phyloP scores from a whole-genome alignment of 2,329 filamentous ascomycete species.

The Scleromitrula shiraiana region DNA sequence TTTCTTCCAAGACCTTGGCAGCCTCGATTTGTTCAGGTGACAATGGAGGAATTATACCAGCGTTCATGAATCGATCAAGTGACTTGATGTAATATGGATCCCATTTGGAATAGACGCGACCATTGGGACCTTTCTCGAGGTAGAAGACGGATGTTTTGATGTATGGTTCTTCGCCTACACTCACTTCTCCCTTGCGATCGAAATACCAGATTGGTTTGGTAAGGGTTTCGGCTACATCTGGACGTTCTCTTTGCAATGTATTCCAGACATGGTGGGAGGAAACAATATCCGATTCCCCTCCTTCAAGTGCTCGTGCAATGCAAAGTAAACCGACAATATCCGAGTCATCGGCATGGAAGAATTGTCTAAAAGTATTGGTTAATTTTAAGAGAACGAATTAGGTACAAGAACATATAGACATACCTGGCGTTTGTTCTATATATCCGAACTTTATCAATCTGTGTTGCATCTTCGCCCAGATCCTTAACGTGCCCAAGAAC shows the following conservation, averaged over 20 bases:
- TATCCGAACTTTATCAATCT: constrained; percentile 83
- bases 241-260: constrained; percentile 62
- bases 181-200: constrained; percentile 80
- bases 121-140: constrained; percentile 58
- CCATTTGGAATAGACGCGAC: constrained; percentile 74
- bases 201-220: constrained; percentile 83
- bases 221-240: constrained; percentile 69
- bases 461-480: constrained; percentile 47
- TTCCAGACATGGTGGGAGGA: constrained; percentile 79
- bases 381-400: background rate
- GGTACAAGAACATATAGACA: constrained; percentile 4
- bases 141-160: constrained; percentile 68
- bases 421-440: constrained; percentile 75
- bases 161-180: constrained; percentile 65
- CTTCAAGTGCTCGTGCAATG: constrained; percentile 67
- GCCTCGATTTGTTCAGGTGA: constrained; percentile 62
- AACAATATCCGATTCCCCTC: constrained; percentile 77
- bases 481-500: constrained; percentile 87
- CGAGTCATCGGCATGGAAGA: constrained; percentile 76
- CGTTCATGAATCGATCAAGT: constrained; percentile 64
- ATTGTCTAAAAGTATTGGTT: constrained; percentile 45
- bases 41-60: constrained; percentile 64
- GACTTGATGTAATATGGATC: constrained; percentile 83
- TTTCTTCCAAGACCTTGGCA: constrained; percentile 63
- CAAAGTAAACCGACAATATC: constrained; percentile 81